A percentile compares a stretch with the other conserved stretches of the same genome.
These are phyloP conservation scores for Microbotryum saponariae DNA, from an alignment of 1,284 basidiomycete genomes.

Conservation along the genomic window DNA sequence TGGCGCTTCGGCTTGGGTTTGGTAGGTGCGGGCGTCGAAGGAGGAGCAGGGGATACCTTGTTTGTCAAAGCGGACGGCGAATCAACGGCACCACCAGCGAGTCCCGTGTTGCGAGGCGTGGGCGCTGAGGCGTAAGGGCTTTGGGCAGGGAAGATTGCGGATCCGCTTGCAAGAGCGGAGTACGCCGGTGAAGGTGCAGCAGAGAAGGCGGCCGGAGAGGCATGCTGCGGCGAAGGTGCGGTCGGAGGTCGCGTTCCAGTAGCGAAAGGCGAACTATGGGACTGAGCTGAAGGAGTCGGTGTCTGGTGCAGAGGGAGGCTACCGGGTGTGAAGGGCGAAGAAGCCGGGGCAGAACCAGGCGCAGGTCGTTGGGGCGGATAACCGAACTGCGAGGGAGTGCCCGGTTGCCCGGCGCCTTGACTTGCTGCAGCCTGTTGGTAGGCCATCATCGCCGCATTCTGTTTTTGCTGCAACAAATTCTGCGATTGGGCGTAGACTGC, in stretches of 20 bases:
- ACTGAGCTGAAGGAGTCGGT: background rate
- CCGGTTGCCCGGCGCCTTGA: too few species aligned
- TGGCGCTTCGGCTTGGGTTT: background rate
- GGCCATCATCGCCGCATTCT: background rate
- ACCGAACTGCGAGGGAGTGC: background rate
- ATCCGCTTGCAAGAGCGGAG: background rate
- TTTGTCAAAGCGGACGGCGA: slow-evolving; percentile 1
- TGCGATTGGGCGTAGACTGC: slow-evolving; percentile 2
- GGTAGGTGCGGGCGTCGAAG: background rate
- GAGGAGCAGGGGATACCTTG: slow-evolving; percentile 3
- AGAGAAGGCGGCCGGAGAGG: slow-evolving; percentile 11
- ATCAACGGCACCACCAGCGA: background rate
- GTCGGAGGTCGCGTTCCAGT: background rate
- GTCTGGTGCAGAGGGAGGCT: background rate
- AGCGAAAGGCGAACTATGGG: background rate
- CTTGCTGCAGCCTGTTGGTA: background rate
- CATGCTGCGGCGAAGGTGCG: background rate
- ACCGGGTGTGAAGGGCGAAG: background rate
- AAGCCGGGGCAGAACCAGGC: background rate
- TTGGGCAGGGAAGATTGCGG: background rate
- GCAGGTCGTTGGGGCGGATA: background rate
- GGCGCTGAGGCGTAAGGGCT: slow-evolving; percentile 4
- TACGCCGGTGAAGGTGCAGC: slow-evolving; percentile 11
- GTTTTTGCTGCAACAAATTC: background rate
- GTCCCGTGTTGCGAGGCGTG: slow-evolving; percentile 1